Base-by-base conservation (phyloP, 2,329 filamentous ascomycete genomes). In the Nemania sp. region DNA sequence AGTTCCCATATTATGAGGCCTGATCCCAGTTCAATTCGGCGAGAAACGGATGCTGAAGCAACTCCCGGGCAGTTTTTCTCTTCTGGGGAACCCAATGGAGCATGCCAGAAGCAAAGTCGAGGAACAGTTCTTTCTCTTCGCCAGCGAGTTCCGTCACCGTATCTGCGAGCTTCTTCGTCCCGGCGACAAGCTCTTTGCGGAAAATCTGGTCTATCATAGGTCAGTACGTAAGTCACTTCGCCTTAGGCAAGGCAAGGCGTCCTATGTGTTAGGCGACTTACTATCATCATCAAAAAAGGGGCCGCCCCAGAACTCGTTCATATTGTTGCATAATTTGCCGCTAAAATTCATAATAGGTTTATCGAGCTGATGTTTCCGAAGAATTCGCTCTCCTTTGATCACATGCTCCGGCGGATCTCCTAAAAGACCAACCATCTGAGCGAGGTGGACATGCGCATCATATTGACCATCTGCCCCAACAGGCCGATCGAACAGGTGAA, bases 131-230 rank as follows among this genome's bases (percentile, higher is more conserved):
- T 43, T 52, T 43, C 39, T 52, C 37, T 13, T 17, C 15, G 20
- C 50, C 50, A 29, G 4, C 50, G 32, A 52, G 35, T 32, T 52
- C 20, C 21, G 50, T 52, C 39, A 52, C 50, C 37, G 50, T 52
- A 17, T 52, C 50, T 42, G 50, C 50, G 7, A 52, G 25, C 6
- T 52, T 52, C 50, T 18, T n/a, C n/a, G n/a, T 20, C 20, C 15
- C 37, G 11, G 5, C 39, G n/a, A 47, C 13, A 17, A 32, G 45
- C 29, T 47, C 45, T 32, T 10, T 47, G 21, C 21, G 21, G 25
- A 47, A 10, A 2, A 32, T 29, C 17, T 47, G 45, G 25, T 47
- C 45, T 47, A 18, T 21, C 12, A 5, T 29, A 47, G 20, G 34
- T 7, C 34, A 47, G 12, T 47, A 29, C 18, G 37, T 42, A 18